Evolutionary conservation across 352 stramenopile species (phyloP).

Genomic region (Halophytophthora polymorphica): DNA sequence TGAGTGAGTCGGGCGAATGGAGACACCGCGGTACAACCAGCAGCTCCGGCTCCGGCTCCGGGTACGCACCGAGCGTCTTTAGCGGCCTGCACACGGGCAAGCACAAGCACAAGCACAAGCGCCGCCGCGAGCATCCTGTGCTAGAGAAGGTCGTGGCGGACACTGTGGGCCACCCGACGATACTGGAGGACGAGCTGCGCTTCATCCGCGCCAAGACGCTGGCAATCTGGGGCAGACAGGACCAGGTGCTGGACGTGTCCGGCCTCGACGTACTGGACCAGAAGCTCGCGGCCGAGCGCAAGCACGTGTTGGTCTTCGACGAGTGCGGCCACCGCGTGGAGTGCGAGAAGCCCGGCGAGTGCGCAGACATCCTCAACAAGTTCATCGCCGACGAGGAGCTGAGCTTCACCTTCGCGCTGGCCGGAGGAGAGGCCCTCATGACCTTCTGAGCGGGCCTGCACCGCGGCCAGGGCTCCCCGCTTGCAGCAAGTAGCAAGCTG

Average conservation of each 20-base stretch:
- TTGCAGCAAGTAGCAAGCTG: too few relatives aligned
- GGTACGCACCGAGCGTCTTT: slow-evolving; percentile 26
- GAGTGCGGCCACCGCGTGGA: slow-evolving; percentile 64
- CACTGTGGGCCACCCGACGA: slow-evolving; percentile 45
- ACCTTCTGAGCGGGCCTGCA: slow-evolving; percentile 8
- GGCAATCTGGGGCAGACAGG: slow-evolving; percentile 66
- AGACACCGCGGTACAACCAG: slow-evolving; percentile 17
- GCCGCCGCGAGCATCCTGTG: slow-evolving; percentile 23
- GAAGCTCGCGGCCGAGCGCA: slow-evolving; percentile 34
- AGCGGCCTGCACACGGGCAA: slow-evolving; percentile 24
- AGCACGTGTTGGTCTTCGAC: slow-evolving; percentile 49
- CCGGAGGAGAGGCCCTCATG: slow-evolving; percentile 18
- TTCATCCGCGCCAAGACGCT: slow-evolving; percentile 49
- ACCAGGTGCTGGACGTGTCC: slow-evolving; percentile 59
- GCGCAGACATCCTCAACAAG: slow-evolving; percentile 53
- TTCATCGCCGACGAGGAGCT: slow-evolving; percentile 42
- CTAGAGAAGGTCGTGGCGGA: slow-evolving; percentile 63
- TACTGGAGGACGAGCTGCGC: slow-evolving; percentile 57
- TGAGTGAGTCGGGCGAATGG: slow-evolving; percentile 30
- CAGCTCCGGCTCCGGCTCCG: slow-evolving; percentile 27
- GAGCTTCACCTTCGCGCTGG: slow-evolving; percentile 25
- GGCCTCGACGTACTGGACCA: slow-evolving; percentile 56
- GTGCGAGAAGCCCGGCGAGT: slow-evolving; percentile 50
- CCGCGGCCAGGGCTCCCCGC: too few relatives aligned
- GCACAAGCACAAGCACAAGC: slow-evolving; percentile 25